Evolutionary conservation across 352 stramenopile genomes (phyloP).

Genomic region (Phytophthora sp.): DNA sequence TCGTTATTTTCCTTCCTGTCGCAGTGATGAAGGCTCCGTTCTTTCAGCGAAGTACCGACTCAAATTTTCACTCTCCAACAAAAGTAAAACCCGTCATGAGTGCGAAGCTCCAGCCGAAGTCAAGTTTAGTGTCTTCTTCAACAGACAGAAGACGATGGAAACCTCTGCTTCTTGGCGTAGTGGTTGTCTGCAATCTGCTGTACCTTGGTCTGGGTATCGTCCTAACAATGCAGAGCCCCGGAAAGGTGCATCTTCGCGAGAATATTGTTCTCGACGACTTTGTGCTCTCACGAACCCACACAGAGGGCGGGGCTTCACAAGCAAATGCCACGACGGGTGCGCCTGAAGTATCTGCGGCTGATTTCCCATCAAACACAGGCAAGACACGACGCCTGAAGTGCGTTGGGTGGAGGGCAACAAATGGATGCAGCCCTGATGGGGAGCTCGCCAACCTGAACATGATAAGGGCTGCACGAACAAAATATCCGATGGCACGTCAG

Average conservation of each 20-base stretch:
- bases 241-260: not conserved
- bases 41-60: too few relatives aligned
- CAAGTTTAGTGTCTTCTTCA: not conserved
- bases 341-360: not conserved
- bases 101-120: not conserved
- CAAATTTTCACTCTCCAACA: not conserved
- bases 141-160: not conserved
- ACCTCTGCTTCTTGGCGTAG: not conserved
- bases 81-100: not conserved
- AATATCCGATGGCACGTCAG: slow-evolving; percentile 38
- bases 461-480: slow-evolving; percentile 48
- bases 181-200: slow-evolving; percentile 2
- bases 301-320: not conserved
- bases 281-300: not conserved
- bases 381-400: slow-evolving; percentile 36
- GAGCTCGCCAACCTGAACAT: slow-evolving; percentile 35
- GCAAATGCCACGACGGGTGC: not conserved
- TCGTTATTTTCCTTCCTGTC: too few relatives aligned
- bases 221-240: not conserved
- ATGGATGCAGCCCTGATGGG: slow-evolving; percentile 41
- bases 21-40: too few relatives aligned
- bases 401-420: slow-evolving; percentile 63
- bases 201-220: slow-evolving; percentile 1
- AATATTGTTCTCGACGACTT: slow-evolving; percentile 1
- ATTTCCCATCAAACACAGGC: not conserved